phyloP scores from a whole-genome alignment of 768 basidiomycete species.

The Paxillus ammoniavirescens region DNA sequence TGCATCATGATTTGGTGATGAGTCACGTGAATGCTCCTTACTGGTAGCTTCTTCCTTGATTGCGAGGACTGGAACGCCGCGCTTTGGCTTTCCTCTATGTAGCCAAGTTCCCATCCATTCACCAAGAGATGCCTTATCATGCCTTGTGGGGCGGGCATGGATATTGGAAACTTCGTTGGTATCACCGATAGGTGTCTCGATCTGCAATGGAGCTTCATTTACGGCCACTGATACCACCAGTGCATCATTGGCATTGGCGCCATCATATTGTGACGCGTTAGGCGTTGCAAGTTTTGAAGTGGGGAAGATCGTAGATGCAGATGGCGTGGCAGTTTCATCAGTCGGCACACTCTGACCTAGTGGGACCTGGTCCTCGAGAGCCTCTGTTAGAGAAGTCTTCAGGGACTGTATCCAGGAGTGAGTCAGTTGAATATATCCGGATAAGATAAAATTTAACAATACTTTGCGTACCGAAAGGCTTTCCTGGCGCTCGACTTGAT shows the following conservation, averaged over 20 bases:
- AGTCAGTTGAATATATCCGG: background rate
- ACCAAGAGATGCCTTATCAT: slow-evolving; percentile 44
- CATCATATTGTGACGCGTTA: background rate
- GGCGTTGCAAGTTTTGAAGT: background rate
- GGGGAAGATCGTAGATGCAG: slow-evolving; percentile 9
- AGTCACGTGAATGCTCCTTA: slow-evolving; percentile 20
- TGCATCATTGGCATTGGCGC: background rate
- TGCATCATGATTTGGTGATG: slow-evolving; percentile 20
- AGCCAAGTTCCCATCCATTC: slow-evolving; percentile 83
- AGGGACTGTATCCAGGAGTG: slow-evolving; percentile 34
- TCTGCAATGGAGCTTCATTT: slow-evolving; percentile 7
- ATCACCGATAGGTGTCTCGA: slow-evolving; percentile 1
- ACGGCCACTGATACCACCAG: slow-evolving; percentile 1
- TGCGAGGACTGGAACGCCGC: slow-evolving; percentile 14
- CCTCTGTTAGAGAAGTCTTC: slow-evolving; percentile 45
- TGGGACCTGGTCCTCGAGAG: slow-evolving; percentile 49
- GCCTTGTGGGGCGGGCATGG: slow-evolving; percentile 17
- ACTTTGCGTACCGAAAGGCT: slow-evolving; percentile 52
- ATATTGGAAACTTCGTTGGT: slow-evolving; percentile 6
- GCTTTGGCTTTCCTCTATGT: slow-evolving; percentile 47
- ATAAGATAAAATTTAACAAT: background rate
- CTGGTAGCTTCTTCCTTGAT: slow-evolving; percentile 23
- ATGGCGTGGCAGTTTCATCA: slow-evolving; percentile 21
- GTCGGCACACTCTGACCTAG: slow-evolving; percentile 24
- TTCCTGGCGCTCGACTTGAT: slow-evolving; percentile 52